phyloP scores from a whole-genome alignment of 805 yeast species.

The Henningerozyma blattae region DNA sequence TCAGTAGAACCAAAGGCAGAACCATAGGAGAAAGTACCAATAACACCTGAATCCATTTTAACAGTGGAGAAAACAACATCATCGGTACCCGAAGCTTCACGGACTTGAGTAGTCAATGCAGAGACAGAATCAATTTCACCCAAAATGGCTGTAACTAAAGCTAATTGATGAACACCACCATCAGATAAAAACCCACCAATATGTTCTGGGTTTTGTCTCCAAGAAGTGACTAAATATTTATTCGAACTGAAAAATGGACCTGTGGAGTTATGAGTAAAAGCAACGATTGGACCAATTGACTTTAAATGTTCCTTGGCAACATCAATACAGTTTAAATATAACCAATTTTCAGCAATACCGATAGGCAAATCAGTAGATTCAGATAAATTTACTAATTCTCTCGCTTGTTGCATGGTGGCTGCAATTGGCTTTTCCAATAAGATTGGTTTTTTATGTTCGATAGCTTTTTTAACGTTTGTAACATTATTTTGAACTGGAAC shows the following conservation, averaged over 20 bases:
- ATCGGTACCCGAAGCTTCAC: slow-evolving; percentile 67
- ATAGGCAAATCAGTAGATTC: slow-evolving; percentile 54
- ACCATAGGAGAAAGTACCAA: slow-evolving; percentile 82
- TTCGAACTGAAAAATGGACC: slow-evolving; percentile 54
- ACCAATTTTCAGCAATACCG: slow-evolving; percentile 78
- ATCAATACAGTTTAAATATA: slow-evolving; percentile 49
- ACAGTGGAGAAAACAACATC: slow-evolving; percentile 69
- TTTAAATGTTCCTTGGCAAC: slow-evolving; percentile 46
- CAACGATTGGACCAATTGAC: slow-evolving; percentile 58
- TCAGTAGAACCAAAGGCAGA: slow-evolving; percentile 78
- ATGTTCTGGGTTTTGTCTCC: slow-evolving; percentile 89
- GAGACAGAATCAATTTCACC: slow-evolving; percentile 63
- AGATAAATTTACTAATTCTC: slow-evolving; percentile 60
- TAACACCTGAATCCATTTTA: slow-evolving; percentile 44
- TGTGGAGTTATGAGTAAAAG: slow-evolving; percentile 62
- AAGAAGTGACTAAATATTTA: slow-evolving; percentile 56
- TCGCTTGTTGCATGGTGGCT: slow-evolving; percentile 71
- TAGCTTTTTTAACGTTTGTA: slow-evolving; percentile 55
- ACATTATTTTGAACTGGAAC: slow-evolving; percentile 81
- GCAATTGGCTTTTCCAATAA: slow-evolving; percentile 88
- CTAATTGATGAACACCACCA: slow-evolving; percentile 95
- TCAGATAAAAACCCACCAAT: slow-evolving; percentile 88
- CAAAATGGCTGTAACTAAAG: slow-evolving; percentile 68
- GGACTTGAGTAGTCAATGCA: slow-evolving; percentile 67
- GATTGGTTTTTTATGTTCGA: slow-evolving; percentile 66